Conservation (phyloP, 768 basidiomycete genomes). For the Gloeophyllum trabeum region DNA sequence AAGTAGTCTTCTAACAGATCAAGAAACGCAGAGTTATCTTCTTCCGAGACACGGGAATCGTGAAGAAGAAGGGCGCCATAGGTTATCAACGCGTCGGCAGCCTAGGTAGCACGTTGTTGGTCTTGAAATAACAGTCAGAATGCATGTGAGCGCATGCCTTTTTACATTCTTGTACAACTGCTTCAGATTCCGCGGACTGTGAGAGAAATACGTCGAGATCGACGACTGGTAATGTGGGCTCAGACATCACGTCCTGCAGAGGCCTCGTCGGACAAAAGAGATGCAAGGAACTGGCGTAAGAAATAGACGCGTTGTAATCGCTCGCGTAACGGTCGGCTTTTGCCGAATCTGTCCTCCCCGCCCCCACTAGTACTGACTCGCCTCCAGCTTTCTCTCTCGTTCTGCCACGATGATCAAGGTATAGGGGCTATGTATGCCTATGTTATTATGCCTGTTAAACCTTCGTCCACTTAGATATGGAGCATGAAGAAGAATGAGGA, state of each 20-base stretch:
- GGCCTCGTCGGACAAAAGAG: neutral
- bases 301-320: too few relatives aligned
- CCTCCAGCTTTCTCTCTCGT: slow-evolving; percentile 10
- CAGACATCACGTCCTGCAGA: slow-evolving; percentile 21
- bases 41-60: slow-evolving; percentile 76
- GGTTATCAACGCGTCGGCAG: slow-evolving; percentile 68
- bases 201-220: slow-evolving; percentile 66
- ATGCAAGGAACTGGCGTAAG: neutral
- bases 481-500: slow-evolving; percentile 99
- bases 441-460: slow-evolving; percentile 4
- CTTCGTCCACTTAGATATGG: slow-evolving; percentile 72
- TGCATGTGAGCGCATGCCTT: slow-evolving; percentile 31
- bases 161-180: slow-evolving; percentile 47
- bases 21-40: slow-evolving; percentile 74
- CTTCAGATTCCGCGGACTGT: slow-evolving; percentile 29
- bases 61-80: slow-evolving; percentile 83
- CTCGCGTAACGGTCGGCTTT: too few relatives aligned
- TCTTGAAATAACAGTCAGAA: neutral
- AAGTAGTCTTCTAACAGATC: slow-evolving; percentile 95
- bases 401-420: slow-evolving; percentile 32
- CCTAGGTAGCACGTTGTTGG: slow-evolving; percentile 28
- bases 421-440: slow-evolving; percentile 4
- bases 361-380: slow-evolving; percentile 3
- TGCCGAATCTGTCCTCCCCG: slow-evolving; percentile 19
- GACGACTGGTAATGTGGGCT: slow-evolving; percentile 55